Evolutionary conservation across 2,329 filamentous ascomycete species (phyloP), one percentile per base, ranked within the genome.

Genomic region (Xylariaceae sp.): DNA sequence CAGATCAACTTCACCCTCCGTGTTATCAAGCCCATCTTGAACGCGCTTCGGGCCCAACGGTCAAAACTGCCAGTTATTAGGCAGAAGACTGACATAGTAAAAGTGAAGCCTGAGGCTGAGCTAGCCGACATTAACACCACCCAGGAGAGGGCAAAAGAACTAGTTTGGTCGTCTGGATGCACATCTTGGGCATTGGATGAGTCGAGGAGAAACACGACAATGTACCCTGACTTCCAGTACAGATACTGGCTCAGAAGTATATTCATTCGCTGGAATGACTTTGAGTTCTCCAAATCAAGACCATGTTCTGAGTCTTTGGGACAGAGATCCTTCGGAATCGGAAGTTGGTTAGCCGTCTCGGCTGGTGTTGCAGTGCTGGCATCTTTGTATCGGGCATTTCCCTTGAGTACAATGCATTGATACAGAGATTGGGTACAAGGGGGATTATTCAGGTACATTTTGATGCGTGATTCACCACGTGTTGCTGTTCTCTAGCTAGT

Each of bases 181-280:
- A 47, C 41, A 2, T 52, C 46, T 6, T 59, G 51, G 52, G 56
- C 56, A 23, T 8, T 59, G 8, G 57, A 60, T 23, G 7, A 19
- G 39, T 43, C 31, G 17, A 44, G 53, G 2, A 37, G 57, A 11
- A 60, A 60, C 9, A 45, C 31, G 33, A 53, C 53, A 1, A 60
- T 60, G 57, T 60, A 60, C 43, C 53, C 53, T 21, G 57, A 60
- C 23, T 60, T 56, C n/a, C 57, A 60, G 14, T 49, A 23, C 11
- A 56, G 49, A 33, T 60, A 36, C 23, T 60, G 57, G 57, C 48
- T 60, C n/a, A 39, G 57, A 33, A 56, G 57, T 21, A 12, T 56
- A 11, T 53, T 53, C n/a, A 9, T 60, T 37, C 31, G 36, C 43
- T 53, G 57, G 57, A 7, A 19, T 4, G 57, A 60, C 44, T 60